These are phyloP conservation scores for Ulota crispa DNA, from an alignment of 225 moss, liverwort and hornwort species.

Conservation along the genomic window DNA sequence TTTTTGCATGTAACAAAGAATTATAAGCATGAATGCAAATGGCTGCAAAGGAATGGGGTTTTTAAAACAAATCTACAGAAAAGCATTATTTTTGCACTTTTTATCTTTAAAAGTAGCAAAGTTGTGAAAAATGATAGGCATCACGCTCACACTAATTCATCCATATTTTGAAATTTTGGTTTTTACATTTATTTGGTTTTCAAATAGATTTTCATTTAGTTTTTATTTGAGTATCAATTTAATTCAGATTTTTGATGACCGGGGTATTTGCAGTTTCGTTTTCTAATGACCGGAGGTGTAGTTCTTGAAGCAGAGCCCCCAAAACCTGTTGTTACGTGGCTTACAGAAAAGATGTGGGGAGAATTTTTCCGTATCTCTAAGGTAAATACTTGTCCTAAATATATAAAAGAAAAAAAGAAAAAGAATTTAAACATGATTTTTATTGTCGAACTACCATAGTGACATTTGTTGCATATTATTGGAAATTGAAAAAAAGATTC, in stretches of 20 bases:
- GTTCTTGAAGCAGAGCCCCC: constrained; percentile 73
- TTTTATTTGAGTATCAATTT: neutral
- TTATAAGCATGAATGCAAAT: neutral
- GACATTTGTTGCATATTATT: no score
- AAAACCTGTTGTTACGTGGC: constrained; percentile 64
- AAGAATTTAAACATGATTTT: no score
- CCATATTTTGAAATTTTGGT: neutral
- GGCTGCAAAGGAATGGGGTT: neutral
- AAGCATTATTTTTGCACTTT: neutral
- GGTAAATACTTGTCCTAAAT: constrained; percentile 27
- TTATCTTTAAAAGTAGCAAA: rapidly evolving
- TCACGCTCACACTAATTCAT: rapidly evolving
- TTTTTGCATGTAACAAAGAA: neutral
- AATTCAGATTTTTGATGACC: no score
- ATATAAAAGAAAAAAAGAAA: no score
- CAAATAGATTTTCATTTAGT: no score
- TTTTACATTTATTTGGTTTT: rapidly evolving
- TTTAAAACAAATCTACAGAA: neutral
- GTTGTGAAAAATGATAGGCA: neutral
- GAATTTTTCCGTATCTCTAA: constrained; percentile 80
- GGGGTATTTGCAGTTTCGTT: constrained; percentile 51
- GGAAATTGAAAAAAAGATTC: no score
- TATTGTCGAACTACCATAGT: no score
- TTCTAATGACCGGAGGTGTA: constrained; percentile 83
- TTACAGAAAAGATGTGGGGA: constrained; percentile 83